A percentile compares a stretch with the other conserved stretches of the same genome.
phyloP scores from a whole-genome alignment of 176 grass and related monocot species.

The Raddia guianensis region DNA sequence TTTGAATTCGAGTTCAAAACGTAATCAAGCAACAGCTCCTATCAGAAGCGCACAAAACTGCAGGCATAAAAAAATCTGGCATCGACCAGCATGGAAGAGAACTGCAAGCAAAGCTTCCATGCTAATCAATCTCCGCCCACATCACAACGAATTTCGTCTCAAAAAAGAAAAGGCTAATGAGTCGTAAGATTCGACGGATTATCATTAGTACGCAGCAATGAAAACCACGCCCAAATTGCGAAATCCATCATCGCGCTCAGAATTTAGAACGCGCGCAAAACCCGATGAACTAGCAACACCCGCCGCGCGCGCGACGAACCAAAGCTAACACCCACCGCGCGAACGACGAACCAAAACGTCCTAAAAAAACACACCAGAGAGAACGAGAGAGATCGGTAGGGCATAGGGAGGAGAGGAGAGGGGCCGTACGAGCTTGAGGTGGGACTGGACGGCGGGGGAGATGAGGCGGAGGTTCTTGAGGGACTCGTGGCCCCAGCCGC shows the following conservation, averaged over 20 bases:
- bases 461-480: constrained; percentile 81
- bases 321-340: too few relatives aligned
- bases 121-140: not conserved
- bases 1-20: not conserved
- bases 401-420: not conserved
- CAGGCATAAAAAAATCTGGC: not conserved
- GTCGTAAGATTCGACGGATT: not conserved
- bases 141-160: not conserved
- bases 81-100: not conserved
- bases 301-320: not conserved
- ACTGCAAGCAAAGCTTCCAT: not conserved
- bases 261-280: not conserved
- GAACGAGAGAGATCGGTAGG: too few relatives aligned
- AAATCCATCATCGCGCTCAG: constrained; percentile 10
- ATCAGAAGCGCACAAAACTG: not conserved
- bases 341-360: not conserved
- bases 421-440: constrained; percentile 76
- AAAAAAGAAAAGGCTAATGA: too few relatives aligned
- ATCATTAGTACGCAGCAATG: too few relatives aligned
- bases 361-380: not conserved
- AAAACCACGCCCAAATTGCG: not conserved
- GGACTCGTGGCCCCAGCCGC: constrained; percentile 54
- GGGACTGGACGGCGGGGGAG: constrained; percentile 69
- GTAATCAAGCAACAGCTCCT: not conserved
- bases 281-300: not conserved